Percentiles rank a stretch among this genome's conserved stretches.
phyloP scores from a whole-genome alignment of 2,329 filamentous ascomycete species.

The Claviceps pusilla region DNA sequence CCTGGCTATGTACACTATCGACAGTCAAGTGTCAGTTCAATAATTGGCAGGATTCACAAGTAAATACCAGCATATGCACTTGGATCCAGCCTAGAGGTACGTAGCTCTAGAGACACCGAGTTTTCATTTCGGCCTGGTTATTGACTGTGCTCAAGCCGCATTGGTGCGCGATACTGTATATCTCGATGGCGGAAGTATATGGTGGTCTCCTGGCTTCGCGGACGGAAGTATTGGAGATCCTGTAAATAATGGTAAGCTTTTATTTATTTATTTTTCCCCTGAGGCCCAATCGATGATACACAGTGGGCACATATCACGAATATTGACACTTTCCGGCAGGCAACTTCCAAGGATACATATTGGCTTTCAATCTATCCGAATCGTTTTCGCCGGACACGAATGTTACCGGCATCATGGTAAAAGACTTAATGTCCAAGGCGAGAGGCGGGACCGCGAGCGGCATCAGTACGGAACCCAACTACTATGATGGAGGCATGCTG shows the following conservation, averaged over 20 bases:
- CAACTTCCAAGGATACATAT: conserved; percentile 37
- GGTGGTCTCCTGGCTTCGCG: conserved; percentile 34
- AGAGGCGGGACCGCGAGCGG: conserved; percentile 30
- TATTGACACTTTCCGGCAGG: conserved; percentile 21
- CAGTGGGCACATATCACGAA: not conserved
- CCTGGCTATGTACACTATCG: conserved; percentile 8
- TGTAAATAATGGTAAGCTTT: conserved; percentile 24
- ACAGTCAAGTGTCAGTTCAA: conserved; percentile 23
- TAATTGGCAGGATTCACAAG: conserved; percentile 35
- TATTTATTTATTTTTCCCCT: not conserved
- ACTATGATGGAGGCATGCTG: conserved; percentile 48
- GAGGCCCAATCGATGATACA: no score
- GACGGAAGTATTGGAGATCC: conserved; percentile 24
- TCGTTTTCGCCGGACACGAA: conserved; percentile 40
- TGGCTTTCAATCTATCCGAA: conserved; percentile 41
- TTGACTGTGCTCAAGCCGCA: conserved; percentile 26
- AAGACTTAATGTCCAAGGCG: conserved; percentile 30
- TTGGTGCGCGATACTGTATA: conserved; percentile 48
- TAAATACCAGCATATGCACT: conserved; percentile 43
- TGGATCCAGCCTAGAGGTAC: conserved; percentile 36
- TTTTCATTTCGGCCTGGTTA: not conserved
- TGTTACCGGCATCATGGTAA: conserved; percentile 33
- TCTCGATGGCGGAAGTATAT: conserved; percentile 45
- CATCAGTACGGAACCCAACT: conserved; percentile 40
- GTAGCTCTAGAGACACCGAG: not conserved